Conservation (phyloP, 2,329 filamentous ascomycete genomes). For the Penicillium oxalicum region DNA sequence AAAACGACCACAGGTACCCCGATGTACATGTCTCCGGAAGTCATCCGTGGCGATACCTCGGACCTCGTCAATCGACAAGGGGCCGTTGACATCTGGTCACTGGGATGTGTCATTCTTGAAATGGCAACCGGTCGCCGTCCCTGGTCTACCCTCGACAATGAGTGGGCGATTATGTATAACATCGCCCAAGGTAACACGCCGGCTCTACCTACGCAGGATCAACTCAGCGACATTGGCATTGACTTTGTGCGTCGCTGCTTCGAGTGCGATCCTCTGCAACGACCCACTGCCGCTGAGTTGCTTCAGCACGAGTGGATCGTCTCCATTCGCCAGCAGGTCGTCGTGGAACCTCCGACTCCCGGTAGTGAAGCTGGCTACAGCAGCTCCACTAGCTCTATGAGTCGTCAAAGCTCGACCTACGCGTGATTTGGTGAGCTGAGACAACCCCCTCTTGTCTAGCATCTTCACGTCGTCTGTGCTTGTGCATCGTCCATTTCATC, state of each 20-base stretch:
- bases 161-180: conserved; percentile 99
- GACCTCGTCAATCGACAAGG: conserved; percentile 70
- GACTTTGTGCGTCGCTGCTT: conserved; percentile 89
- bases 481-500: background rate
- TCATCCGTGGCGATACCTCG: conserved; percentile 81
- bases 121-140: conserved; percentile 94
- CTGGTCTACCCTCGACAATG: conserved; percentile 94
- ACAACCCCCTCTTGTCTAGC: background rate
- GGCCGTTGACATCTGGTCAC: conserved; percentile 89
- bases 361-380: conserved; percentile 32
- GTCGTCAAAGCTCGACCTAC: conserved; percentile 27
- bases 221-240: conserved; percentile 75
- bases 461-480: background rate
- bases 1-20: conserved; percentile 95
- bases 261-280: conserved; percentile 68
- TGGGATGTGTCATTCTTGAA: conserved; percentile 93
- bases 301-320: conserved; percentile 88
- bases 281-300: conserved; percentile 78
- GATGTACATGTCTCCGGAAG: conserved; percentile 99
- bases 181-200: conserved; percentile 95
- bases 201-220: conserved; percentile 71
- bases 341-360: conserved; percentile 39
- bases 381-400: conserved; percentile 22
- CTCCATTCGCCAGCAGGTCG: conserved; percentile 44
- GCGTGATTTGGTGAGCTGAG: conserved; percentile 10